Evolutionary conservation across 371 early-diverging fungal genomes (phyloP), one percentile per base, ranked within the genome.

Genomic region (Zopfochytrium polystomum): DNA sequence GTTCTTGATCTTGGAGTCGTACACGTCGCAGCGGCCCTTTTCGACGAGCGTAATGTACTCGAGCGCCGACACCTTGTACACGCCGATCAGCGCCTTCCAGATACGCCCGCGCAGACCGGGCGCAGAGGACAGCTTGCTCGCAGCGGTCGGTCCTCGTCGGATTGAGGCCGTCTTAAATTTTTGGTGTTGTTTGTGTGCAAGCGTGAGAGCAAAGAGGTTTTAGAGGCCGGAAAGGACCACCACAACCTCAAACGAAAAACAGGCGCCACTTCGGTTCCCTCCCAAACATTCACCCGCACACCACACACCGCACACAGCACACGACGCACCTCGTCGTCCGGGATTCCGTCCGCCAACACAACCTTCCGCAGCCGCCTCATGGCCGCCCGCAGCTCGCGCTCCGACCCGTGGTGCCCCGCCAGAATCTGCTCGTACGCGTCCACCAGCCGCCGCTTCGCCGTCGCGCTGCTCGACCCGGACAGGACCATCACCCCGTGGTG

Each of bases 31-130:
- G 11, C 87, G 83, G 6, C 93, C 91, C 25, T 80, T 77, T 27
- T 83, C 75, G 11, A 93, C 82, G 0, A 90, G 76, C 1, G 74
- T 71, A 26, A 87, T 76, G 64, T 95, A 96, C 45, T 88, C 91
- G 27, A 82, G 74, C 0, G 89, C 83, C 25, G 87, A 86, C 6
- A 90, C 79, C 25, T 83, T 77, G 52, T 87, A 81, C 1, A 94
- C 82, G 15, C 90, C 87, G 3, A 96, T 73, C 30, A 94, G 75
- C 1, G 89, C 66, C 60, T 92, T 93, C 95, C 95, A 95, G 27
- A 90, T 59, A 4, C 68, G 62, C 9, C 71, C 70, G 5, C 80
- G 64, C 55, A 62, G 34, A 20, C 46, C 33, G 42, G 46, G 7
- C 11, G 11, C 38, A 18, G 38, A 38, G 11, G 38, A 38, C 18